These are phyloP conservation scores for Pichia sp. DNA, from an alignment of 1,139 yeast genomes.

Conservation along the genomic window DNA sequence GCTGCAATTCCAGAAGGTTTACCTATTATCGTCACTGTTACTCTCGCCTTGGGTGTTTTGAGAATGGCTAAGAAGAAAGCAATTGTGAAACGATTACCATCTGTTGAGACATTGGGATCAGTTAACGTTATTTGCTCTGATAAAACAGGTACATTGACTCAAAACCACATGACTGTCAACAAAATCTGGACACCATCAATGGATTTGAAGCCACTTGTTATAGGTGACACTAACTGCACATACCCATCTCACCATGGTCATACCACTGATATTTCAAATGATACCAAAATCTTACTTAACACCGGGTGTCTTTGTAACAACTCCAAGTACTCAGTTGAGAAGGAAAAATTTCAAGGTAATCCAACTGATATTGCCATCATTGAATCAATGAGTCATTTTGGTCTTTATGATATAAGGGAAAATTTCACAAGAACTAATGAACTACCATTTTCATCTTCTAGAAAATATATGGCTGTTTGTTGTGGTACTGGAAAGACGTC, in stretches of 20 bases:
- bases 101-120: constrained; percentile 93
- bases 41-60: constrained; percentile 88
- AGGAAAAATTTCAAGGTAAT: constrained; percentile 73
- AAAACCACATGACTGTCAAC: constrained; percentile 89
- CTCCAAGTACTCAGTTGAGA: constrained; percentile 61
- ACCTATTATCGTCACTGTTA: constrained; percentile 94
- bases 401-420: constrained; percentile 61
- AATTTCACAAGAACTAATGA: constrained; percentile 56
- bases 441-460: constrained; percentile 73
- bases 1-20: constrained; percentile 98
- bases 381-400: constrained; percentile 66
- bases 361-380: constrained; percentile 91
- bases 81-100: constrained; percentile 85
- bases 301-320: constrained; percentile 80
- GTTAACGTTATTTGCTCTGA: constrained; percentile 94
- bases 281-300: constrained; percentile 49
- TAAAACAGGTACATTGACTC: constrained; percentile 92
- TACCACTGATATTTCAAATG: constrained; percentile 40
- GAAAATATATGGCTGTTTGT: constrained; percentile 87
- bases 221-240: constrained; percentile 41
- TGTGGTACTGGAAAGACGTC: constrained; percentile 43
- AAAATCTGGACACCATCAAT: constrained; percentile 77
- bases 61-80: constrained; percentile 94
- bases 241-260: constrained; percentile 41
- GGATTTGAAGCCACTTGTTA: constrained; percentile 18